These are phyloP conservation scores for Trametes gibbosa DNA, from an alignment of 768 basidiomycete genomes.

Conservation along the genomic window DNA sequence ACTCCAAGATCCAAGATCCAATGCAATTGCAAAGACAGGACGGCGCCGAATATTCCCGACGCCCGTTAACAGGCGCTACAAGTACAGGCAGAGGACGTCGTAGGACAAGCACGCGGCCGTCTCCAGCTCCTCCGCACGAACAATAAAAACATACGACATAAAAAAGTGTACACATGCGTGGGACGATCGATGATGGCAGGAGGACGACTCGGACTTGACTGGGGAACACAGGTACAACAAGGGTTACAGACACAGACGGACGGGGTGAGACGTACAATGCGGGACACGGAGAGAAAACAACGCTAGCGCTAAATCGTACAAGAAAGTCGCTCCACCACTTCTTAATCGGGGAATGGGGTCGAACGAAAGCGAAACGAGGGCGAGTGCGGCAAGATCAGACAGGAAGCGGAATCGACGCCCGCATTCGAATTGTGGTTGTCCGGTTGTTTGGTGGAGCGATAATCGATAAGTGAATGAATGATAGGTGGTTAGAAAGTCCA, in stretches of 20 bases:
- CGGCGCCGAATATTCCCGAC: no score
- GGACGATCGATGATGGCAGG: not conserved
- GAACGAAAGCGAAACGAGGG: not conserved
- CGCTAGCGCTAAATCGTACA: not conserved
- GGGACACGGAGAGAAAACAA: not conserved
- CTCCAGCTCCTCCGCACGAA: not conserved
- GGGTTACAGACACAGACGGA: not conserved
- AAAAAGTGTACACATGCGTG: not conserved
- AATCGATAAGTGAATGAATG: not conserved
- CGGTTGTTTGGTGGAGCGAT: not conserved
- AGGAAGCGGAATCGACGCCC: not conserved
- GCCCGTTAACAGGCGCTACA: no score
- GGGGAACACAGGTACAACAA: not conserved
- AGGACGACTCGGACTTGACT: no score
- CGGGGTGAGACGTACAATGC: not conserved
- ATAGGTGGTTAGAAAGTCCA: not conserved
- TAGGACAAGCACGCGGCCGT: constrained; percentile 6
- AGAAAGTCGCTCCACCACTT: not conserved
- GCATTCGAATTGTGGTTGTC: not conserved
- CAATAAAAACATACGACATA: constrained; percentile 5
- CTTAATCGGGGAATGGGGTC: not conserved
- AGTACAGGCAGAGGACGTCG: no score
- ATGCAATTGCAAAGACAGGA: no score
- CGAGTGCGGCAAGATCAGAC: not conserved
- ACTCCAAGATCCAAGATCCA: no score